Conservation (phyloP, 768 basidiomycete genomes). For the Sporobolomyces pararoseus region DNA sequence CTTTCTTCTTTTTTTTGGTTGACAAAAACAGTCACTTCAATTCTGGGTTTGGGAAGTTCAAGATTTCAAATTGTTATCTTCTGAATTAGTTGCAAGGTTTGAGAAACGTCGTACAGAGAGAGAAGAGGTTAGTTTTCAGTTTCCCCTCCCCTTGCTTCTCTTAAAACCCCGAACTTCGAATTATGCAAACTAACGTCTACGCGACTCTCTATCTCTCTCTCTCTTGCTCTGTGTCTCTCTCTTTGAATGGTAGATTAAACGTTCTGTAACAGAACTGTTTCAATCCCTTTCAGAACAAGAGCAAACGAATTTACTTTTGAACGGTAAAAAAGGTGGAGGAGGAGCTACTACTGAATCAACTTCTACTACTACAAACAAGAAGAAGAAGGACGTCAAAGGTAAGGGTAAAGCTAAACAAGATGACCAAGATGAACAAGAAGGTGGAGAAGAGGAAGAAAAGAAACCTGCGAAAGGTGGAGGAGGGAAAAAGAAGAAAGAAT, state of each 20-base stretch:
- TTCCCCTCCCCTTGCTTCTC: not conserved
- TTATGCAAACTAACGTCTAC: slow-evolving; percentile 61
- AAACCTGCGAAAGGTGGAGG: not conserved
- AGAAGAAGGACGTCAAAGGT: slow-evolving; percentile 7
- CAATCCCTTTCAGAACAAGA: slow-evolving; percentile 61
- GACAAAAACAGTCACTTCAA: slow-evolving; percentile 56
- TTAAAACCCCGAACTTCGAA: no score
- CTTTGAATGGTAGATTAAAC: slow-evolving; percentile 20
- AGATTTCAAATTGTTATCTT: slow-evolving; percentile 61
- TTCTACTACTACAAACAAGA: slow-evolving; percentile 4
- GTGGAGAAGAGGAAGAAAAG: not conserved
- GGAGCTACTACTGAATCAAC: no score
- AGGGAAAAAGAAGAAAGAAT: slow-evolving; percentile 25
- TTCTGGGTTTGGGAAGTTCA: slow-evolving; percentile 86
- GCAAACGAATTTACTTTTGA: slow-evolving; percentile 50
- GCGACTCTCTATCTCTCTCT: slow-evolving; percentile 46
- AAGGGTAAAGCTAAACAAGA: slow-evolving; percentile 3
- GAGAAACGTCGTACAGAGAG: slow-evolving; percentile 64
- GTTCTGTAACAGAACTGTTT: slow-evolving; percentile 56
- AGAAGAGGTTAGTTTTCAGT: slow-evolving; percentile 55
- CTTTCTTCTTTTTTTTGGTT: slow-evolving; percentile 48
- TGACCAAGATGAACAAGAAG: not conserved
- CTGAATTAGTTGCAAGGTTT: slow-evolving; percentile 62
- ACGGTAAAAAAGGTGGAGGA: slow-evolving; percentile 9
- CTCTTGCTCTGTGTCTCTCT: no score